Evolutionary conservation across 177 flowering plant species (phyloP).

Genomic region (Vitis hybrid): DNA sequence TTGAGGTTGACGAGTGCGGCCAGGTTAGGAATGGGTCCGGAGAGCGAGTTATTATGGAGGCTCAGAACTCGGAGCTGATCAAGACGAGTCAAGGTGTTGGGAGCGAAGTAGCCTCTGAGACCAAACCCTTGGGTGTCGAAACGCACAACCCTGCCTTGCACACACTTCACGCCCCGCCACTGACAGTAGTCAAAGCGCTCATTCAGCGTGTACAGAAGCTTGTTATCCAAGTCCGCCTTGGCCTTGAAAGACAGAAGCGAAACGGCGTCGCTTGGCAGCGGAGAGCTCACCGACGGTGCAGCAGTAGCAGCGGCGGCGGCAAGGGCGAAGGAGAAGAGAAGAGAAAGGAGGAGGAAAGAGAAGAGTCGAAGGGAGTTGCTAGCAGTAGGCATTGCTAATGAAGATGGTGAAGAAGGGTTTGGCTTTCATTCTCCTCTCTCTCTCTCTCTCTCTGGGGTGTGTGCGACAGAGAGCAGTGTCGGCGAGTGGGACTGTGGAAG

Average conservation of each 20-base stretch:
- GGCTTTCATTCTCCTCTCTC: neutral
- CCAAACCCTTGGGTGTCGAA: conserved; percentile 20
- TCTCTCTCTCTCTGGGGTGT: neutral
- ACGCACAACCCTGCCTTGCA: conserved; percentile 40
- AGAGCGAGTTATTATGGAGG: conserved; percentile 42
- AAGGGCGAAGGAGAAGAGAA: neutral
- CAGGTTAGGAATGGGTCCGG: conserved; percentile 45
- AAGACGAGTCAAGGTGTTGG: conserved; percentile 33
- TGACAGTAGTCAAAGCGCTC: conserved; percentile 47
- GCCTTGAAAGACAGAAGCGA: conserved; percentile 36
- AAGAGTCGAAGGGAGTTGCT: neutral
- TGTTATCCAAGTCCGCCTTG: conserved; percentile 35
- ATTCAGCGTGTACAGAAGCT: conserved; percentile 34
- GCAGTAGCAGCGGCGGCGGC: neutral
- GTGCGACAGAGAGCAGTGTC: neutral
- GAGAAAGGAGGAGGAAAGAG: conserved; percentile 9
- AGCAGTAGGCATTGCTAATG: neutral
- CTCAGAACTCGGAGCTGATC: conserved; percentile 45
- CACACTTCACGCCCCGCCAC: conserved; percentile 46
- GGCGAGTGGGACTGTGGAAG: neutral
- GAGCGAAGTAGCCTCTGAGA: conserved; percentile 34
- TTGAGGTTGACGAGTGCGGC: conserved; percentile 32
- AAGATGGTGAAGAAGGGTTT: neutral
- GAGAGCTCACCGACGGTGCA: conserved; percentile 11
- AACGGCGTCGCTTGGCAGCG: conserved; percentile 34